phyloP scores from a whole-genome alignment of 2,329 filamentous ascomycete genomes.

The Amylocarpus encephaloides region DNA sequence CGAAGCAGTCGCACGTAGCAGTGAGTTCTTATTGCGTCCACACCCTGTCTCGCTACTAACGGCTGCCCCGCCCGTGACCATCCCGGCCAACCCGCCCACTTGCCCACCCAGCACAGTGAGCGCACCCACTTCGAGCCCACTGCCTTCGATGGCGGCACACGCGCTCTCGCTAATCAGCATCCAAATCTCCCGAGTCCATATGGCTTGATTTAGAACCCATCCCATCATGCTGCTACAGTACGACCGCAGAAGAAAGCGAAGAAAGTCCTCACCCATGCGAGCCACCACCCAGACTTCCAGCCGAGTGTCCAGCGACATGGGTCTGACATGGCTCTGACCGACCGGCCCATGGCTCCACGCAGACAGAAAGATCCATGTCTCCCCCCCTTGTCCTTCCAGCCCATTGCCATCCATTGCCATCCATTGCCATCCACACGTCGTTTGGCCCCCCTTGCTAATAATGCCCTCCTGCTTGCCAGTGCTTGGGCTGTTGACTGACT shows the following conservation, averaged over 20 bases:
- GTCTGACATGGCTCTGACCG: conserved; percentile 3
- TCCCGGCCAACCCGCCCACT: background rate
- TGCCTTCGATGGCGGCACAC: background rate
- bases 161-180: background rate
- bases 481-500: no score
- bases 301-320: conserved; percentile 23
- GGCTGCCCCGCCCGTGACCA: background rate
- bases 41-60: background rate
- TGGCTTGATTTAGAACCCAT: conserved; percentile 7
- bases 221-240: conserved; percentile 20
- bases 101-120: background rate
- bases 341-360: no score
- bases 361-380: no score
- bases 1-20: no score
- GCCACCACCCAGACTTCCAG: conserved; percentile 11
- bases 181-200: background rate
- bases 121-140: background rate
- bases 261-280: conserved; percentile 3
- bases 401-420: background rate
- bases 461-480: no score
- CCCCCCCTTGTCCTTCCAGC: no score
- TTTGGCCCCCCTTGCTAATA: conserved; percentile 9
- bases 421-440: conserved; percentile 3
- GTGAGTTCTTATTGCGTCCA: background rate
- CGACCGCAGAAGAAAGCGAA: no score